Evolutionary conservation across 2,329 filamentous ascomycete genomes (phyloP).

Genomic region (Eutypa lata): DNA sequence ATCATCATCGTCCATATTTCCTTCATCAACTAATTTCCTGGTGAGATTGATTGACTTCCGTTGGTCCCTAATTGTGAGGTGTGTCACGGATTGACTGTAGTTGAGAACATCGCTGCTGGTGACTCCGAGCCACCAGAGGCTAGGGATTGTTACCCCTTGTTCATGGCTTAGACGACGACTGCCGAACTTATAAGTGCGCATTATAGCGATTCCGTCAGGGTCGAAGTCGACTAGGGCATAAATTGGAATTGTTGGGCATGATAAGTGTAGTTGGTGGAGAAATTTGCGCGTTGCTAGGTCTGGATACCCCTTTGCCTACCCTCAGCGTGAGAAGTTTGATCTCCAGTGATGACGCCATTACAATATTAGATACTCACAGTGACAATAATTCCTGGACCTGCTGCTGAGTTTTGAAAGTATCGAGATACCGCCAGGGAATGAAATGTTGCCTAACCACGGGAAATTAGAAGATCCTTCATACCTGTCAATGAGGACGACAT

Average conservation of each 20-base stretch:
- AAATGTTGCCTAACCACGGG: slow-evolving; percentile 64
- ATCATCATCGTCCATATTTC: slow-evolving; percentile 27
- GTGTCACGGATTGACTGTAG: slow-evolving; percentile 14
- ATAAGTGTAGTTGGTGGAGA: slow-evolving; percentile 49
- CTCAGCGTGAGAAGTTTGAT: slow-evolving; percentile 2
- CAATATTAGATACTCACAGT: slow-evolving; percentile 47
- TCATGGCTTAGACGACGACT: slow-evolving; percentile 63
- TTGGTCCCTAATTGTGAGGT: slow-evolving; percentile 55
- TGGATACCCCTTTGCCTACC: slow-evolving; percentile 76
- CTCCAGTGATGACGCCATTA: not conserved
- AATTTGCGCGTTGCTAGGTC: slow-evolving; percentile 69
- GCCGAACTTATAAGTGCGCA: slow-evolving; percentile 70
- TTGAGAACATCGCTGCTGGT: slow-evolving; percentile 39
- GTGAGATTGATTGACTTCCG: slow-evolving; percentile 55
- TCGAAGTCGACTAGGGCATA: slow-evolving; percentile 71
- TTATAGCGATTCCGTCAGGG: slow-evolving; percentile 71
- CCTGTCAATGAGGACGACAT: not conserved
- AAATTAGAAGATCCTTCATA: not conserved
- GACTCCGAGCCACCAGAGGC: slow-evolving; percentile 64
- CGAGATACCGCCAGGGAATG: slow-evolving; percentile 57
- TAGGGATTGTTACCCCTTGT: slow-evolving; percentile 43
- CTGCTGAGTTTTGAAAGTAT: slow-evolving; percentile 49
- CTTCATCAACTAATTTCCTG: slow-evolving; percentile 32
- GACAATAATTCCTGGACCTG: slow-evolving; percentile 61
- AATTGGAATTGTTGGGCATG: slow-evolving; percentile 51